A percentile compares a stretch with the other conserved stretches of the same genome.
phyloP scores from a whole-genome alignment of 495 filamentous ascomycete genomes.

The Hypoxylon rickii region DNA sequence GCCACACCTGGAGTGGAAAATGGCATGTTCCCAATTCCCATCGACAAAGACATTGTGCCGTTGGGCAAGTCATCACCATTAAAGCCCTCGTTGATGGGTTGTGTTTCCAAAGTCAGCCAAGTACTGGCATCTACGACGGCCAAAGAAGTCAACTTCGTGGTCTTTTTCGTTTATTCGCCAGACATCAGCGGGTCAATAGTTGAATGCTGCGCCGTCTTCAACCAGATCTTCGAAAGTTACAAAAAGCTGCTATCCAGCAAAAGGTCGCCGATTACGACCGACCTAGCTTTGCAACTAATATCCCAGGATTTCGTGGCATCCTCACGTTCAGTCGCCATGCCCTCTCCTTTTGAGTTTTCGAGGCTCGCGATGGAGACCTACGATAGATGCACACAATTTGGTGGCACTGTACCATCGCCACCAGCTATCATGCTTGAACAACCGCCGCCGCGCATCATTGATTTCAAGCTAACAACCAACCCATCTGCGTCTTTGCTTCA shows the following conservation, averaged over 20 bases:
- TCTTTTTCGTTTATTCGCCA: constrained; percentile 87
- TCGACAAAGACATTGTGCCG: constrained; percentile 43
- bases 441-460: constrained; percentile 69
- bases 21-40: constrained; percentile 62
- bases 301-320: constrained; percentile 73
- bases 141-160: constrained; percentile 66
- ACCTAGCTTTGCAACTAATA: constrained; percentile 83
- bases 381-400: constrained; percentile 72
- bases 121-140: constrained; percentile 39
- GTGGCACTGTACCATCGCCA: constrained; percentile 56
- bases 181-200: constrained; percentile 65
- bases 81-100: constrained; percentile 32
- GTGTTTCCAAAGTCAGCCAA: constrained; percentile 40
- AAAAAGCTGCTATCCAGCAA: constrained; percentile 55
- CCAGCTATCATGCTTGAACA: constrained; percentile 74
- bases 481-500: constrained; percentile 76
- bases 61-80: constrained; percentile 40
- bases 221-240: constrained; percentile 74
- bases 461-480: constrained; percentile 73
- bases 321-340: constrained; percentile 65
- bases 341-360: constrained; percentile 66
- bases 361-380: constrained; percentile 84
- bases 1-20: constrained; percentile 55
- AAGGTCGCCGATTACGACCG: constrained; percentile 58
- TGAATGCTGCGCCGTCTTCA: constrained; percentile 79